Evolutionary conservation across 1,284 basidiomycete species (phyloP).

Genomic region (Rhodotorula sp.): DNA sequence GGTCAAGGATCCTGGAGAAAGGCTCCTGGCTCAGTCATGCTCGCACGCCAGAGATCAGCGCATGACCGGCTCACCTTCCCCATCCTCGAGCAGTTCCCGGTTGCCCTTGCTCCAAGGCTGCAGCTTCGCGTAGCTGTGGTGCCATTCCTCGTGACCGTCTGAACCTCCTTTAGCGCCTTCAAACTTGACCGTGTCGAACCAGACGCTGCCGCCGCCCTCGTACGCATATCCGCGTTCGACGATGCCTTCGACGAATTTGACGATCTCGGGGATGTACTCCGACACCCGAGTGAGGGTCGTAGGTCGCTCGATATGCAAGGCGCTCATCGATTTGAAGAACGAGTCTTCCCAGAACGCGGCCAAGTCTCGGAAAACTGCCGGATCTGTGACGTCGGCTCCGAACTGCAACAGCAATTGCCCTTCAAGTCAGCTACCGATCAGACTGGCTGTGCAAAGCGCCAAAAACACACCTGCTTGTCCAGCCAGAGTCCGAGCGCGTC

Average conservation of each 20-base stretch:
- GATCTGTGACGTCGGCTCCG: constrained; percentile 79
- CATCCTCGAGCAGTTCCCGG: constrained; percentile 82
- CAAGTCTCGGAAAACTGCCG: constrained; percentile 76
- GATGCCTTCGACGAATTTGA: constrained; percentile 81
- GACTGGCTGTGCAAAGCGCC: no score
- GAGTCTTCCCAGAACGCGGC: constrained; percentile 85
- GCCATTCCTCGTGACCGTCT: constrained; percentile 51
- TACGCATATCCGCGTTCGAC: constrained; percentile 89
- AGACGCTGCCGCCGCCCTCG: constrained; percentile 73
- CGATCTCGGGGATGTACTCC: constrained; percentile 95
- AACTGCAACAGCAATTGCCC: constrained; percentile 54
- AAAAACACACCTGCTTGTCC: constrained; percentile 64
- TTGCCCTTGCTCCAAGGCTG: constrained; percentile 96
- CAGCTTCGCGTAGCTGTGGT: constrained; percentile 86
- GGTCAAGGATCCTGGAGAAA: constrained; percentile 59
- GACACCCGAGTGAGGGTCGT: constrained; percentile 92
- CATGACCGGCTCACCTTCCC: constrained; percentile 65
- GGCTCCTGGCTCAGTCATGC: neutral
- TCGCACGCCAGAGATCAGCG: neutral
- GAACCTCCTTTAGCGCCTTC: constrained; percentile 60
- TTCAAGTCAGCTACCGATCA: neutral
- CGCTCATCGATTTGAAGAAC: constrained; percentile 91
- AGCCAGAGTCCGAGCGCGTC: constrained; percentile 72
- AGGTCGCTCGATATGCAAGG: constrained; percentile 79
- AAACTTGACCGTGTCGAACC: constrained; percentile 89